phyloP scores from a whole-genome alignment of 1,139 yeast species.

The Geotrichum restrictum region DNA sequence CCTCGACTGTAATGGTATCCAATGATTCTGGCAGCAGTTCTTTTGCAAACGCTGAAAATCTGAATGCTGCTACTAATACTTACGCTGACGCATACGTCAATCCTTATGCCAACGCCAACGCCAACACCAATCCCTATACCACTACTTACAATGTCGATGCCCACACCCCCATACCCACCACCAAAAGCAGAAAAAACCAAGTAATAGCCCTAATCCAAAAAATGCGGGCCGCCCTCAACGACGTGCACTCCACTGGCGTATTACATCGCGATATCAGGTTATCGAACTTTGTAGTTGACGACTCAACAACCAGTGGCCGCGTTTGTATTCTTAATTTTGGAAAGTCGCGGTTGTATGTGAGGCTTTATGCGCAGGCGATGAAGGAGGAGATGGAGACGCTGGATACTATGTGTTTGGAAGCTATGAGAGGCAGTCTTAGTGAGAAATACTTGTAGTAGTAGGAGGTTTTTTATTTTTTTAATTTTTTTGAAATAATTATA shows the following conservation, averaged over 20 bases:
- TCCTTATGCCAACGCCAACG: too few relatives aligned
- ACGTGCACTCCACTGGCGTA: constrained; percentile 28
- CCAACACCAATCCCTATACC: too few relatives aligned
- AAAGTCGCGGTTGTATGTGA: constrained; percentile 27
- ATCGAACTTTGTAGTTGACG: constrained; percentile 28
- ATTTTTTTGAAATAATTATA: too few relatives aligned
- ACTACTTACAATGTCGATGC: too few relatives aligned
- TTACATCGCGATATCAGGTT: constrained; percentile 28
- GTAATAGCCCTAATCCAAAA: constrained; percentile 14
- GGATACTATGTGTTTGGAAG: constrained; percentile 35
- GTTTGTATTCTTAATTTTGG: constrained; percentile 28
- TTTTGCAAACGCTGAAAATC: too few relatives aligned
- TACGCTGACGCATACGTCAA: too few relatives aligned
- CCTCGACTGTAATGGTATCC: too few relatives aligned
- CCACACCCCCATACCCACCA: not conserved
- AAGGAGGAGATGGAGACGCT: constrained; percentile 27
- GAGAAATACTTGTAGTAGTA: not conserved
- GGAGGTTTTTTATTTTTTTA: not conserved
- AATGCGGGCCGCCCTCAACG: constrained; percentile 27
- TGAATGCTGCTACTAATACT: too few relatives aligned
- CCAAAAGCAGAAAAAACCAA: constrained; percentile 12
- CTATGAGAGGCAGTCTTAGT: constrained; percentile 8
- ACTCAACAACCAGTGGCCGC: constrained; percentile 12
- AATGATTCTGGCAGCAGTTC: too few relatives aligned
- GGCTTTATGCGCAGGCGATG: constrained; percentile 29